Base-by-base conservation (phyloP, 2,329 filamentous ascomycete genomes). In the Sporothrix sp. region DNA sequence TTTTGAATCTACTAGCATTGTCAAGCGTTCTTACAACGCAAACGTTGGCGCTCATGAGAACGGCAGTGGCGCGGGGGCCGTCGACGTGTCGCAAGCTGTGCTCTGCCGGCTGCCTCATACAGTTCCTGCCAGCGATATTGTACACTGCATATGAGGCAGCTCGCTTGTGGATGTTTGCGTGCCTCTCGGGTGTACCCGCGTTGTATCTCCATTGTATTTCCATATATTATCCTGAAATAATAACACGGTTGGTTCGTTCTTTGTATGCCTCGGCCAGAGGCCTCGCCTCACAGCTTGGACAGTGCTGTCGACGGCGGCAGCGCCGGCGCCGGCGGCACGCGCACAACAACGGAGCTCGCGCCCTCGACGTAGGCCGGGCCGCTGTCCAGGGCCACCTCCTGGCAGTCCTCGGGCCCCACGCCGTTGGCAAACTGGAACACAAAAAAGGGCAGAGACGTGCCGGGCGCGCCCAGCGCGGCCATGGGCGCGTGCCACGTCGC, bases 401-500 rank as follows among this genome's bases (percentile, higher is more conserved):
- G 88, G 61, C 88, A 95, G 67, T 98, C 93, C 68, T 97, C 91
- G 1, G 75, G 69, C 0, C 69, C 78, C 11, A 93, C 83, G 2
- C 86, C 89, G 66, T 94, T 97, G 30, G 82, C 82, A 69, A 86
- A 93, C 70, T 97, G 91, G 58, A 86, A 78, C 2, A 97, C 91
- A 5, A 95, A 78, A 65, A 96, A 97, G 63, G 93, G 87, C 43
- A 96, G 72, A 18, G 81, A 74, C 23, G 70, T 68, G 2, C 68
- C 72, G 2, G 60, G 51, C 2, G 63, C 56, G 0, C 90, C 90
- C 44, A 97, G 67, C 14, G 87, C 89, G 13, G 89, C 85, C 91
- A 98, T 97, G 0, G 93, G 93, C 54, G 91, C 89, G 71, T 98
- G 93, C 79, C 91, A 98, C 49, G 89, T 96, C 5, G 88, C 93